These are phyloP conservation scores for Microbotryum lychnidis-dioicae DNA, from an alignment of 1,284 basidiomycete species.

Conservation along the genomic window DNA sequence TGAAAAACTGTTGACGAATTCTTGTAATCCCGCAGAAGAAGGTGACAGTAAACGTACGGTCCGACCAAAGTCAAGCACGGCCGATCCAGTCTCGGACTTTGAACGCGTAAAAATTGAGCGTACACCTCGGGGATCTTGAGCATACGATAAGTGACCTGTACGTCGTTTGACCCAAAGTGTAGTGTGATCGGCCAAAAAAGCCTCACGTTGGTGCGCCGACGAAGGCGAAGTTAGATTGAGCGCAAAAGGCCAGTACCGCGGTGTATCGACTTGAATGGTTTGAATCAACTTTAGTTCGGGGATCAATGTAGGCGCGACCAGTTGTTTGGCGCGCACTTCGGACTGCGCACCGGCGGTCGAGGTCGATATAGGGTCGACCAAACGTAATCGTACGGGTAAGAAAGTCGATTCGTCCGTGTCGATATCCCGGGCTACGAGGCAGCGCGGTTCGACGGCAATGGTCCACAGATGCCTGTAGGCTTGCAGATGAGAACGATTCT, in stretches of 20 bases:
- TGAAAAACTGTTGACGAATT: conserved; percentile 76
- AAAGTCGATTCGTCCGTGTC: conserved; percentile 83
- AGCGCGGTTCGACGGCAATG: conserved; percentile 85
- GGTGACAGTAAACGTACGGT: conserved; percentile 54
- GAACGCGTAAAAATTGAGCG: conserved; percentile 76
- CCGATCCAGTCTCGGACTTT: conserved; percentile 63
- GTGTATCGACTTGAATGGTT: conserved; percentile 77
- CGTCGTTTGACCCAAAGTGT: conserved; percentile 86
- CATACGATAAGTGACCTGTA: conserved; percentile 84
- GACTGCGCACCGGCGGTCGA: conserved; percentile 36
- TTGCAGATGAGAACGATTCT: conserved; percentile 87
- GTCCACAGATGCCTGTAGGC: conserved; percentile 93
- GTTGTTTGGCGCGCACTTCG: conserved; percentile 53
- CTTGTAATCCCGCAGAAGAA: conserved; percentile 58
- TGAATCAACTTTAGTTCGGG: conserved; percentile 72
- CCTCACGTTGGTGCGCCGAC: conserved; percentile 53
- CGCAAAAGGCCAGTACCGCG: conserved; percentile 86
- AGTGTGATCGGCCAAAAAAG: conserved; percentile 56
- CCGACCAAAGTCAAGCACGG: conserved; percentile 68
- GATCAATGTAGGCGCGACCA: conserved; percentile 85
- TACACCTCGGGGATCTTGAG: conserved; percentile 84
- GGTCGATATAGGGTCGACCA: conserved; percentile 47
- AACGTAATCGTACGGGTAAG: conserved; percentile 76
- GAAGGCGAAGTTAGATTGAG: conserved; percentile 59
- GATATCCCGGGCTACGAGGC: conserved; percentile 80